Evolutionary conservation across 352 stramenopile species (phyloP), one percentile per base, ranked within the genome.

Genomic region (Globisporangium parvum): DNA sequence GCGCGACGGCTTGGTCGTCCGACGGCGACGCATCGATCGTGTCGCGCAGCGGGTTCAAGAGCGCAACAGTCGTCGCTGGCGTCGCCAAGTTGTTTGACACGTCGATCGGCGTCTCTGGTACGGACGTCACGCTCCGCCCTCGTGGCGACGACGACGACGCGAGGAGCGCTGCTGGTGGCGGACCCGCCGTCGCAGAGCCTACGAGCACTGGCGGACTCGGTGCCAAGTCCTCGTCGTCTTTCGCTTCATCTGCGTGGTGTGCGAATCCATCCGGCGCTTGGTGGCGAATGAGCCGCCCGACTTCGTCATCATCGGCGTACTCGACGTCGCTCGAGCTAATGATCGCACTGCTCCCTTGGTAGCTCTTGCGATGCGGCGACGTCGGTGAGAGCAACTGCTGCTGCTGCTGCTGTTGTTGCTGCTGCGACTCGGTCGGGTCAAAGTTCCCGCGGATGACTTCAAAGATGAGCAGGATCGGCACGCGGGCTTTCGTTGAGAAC

Each of bases 381-480:
- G 62, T 74, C 3, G 81, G 81, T 1, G 78, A 90, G 45, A 81
- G 50, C 11, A 78, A 39, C 1, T 66, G 64, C 46, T 75, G 63
- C 47, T 75, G 67, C 60, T 81, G 71, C 12, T 81, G 26, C 47
- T 39, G 28, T n/a, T 53, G 47, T 33, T 41, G 21, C 17, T 55
- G 49, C 35, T 55, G 49, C 33, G 45, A 20, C n/a, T 41, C 71
- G 5, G 76, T 71, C 14, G 67, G 59, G 33, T 86, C 86, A 54
- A 78, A 68, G 44, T 90, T 83, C 8, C 80, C 87, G 47, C 80
- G 85, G 50, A 92, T 88, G 21, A 95, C 85, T 59, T 95, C 85
- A 53, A 95, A 95, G 24, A 93, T 91, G 41, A 95, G 62, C 73
- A 95, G 74, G 59, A 93, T 93, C 24, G 84, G 85, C 24, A 93